Base-by-base conservation (phyloP, 768 basidiomycete species). In the Psilocybe cubensis region DNA sequence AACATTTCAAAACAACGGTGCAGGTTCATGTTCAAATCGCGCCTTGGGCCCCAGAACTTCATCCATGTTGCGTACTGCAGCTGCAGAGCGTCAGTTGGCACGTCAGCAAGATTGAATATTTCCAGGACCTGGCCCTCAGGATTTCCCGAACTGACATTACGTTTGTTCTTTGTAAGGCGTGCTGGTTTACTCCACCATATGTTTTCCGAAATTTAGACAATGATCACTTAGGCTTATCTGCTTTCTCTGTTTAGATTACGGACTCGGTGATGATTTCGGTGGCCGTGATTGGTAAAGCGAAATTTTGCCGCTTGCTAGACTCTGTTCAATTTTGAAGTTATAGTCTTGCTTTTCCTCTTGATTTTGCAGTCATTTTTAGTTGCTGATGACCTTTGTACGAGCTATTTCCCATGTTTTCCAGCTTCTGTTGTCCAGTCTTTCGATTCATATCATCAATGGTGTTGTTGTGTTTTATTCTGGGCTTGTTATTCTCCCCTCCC, bases 11-110 rank as follows among this genome's bases (percentile, higher is more conserved):
- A 28, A 31, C 49, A 67, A 67, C 31, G 76, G 70, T 17, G 73
- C 75, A n/a, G 71, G 78, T 23, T 73, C 78, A 5, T 77, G 78
- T 1, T 72, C 75, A 6, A 63, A 59, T 6, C 64, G 61, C n/a
- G 57, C 64, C 53, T 46, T 72, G 65, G 75, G 75, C 42, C 70
- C 77, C 18, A 77, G 74, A 62, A 61, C 73, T 14, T 74, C 69
- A 27, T 80, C 81, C 9, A 70, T 75, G 28, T 62, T 74, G 25
- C 77, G 78, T 45, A 83, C 83, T 18, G 78, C 76, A 11, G 85
- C 83, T 3, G 82, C 82, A 20, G 86, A 88, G 64, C 79, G 80
- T 40, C 81, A 83, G 42, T 61, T 83, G 35, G 66, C 74, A 4
- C 68, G 72, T 27, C 68, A 63, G 20, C 69, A 66, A 44, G 67